These are phyloP conservation scores for Ustilago tritici DNA, from an alignment of 1,284 basidiomycete species.

Conservation along the genomic window DNA sequence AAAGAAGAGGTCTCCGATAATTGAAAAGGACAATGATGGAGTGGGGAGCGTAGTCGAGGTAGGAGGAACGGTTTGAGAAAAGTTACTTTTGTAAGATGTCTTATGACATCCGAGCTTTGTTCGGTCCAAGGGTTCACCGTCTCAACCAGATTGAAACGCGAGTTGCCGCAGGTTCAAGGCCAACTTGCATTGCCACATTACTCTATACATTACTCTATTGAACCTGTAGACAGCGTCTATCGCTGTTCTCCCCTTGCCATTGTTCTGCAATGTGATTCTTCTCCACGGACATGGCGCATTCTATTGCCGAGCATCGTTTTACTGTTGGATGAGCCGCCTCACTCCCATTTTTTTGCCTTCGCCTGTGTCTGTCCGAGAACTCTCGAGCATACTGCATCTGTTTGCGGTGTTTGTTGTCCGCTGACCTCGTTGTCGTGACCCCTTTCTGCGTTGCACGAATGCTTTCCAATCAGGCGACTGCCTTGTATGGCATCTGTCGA, in stretches of 20 bases:
- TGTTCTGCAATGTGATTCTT: background rate
- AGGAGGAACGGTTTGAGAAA: background rate
- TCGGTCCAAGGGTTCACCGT: background rate
- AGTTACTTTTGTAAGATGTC: background rate
- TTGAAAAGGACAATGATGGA: background rate
- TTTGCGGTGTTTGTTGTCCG: background rate
- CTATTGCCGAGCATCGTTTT: too few relatives aligned
- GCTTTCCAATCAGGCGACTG: background rate
- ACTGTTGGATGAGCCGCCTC: background rate
- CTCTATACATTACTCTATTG: background rate
- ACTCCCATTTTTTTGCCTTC: background rate
- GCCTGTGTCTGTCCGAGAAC: too few relatives aligned
- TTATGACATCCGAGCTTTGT: slow-evolving; percentile 9
- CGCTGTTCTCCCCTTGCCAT: background rate
- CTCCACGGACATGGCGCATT: background rate
- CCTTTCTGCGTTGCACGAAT: background rate
- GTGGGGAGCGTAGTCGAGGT: background rate
- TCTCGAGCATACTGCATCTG: too few relatives aligned
- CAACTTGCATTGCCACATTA: slow-evolving; percentile 3
- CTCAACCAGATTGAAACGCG: background rate
- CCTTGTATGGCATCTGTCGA: background rate
- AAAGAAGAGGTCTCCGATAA: too few relatives aligned
- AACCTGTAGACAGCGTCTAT: background rate
- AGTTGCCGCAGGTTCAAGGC: background rate
- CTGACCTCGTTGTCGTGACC: background rate